These are phyloP conservation scores for Rhododendron ferrugineum DNA, from an alignment of 148 eudicot genomes.

Conservation along the genomic window DNA sequence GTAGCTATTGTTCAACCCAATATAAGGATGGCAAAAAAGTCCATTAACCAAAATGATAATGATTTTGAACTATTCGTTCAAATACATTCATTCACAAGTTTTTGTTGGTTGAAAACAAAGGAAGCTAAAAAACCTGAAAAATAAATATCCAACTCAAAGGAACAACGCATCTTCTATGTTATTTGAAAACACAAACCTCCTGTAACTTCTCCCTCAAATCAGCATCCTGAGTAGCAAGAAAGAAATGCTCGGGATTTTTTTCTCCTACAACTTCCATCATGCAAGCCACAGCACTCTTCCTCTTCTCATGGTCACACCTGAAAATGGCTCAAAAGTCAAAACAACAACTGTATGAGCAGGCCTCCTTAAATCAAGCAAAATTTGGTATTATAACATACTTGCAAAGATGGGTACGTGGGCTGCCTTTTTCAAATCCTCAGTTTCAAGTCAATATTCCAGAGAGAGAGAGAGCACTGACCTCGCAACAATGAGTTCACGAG, in stretches of 20 bases:
- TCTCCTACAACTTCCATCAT: constrained; percentile 60
- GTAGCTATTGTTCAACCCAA: background rate
- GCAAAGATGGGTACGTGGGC: background rate
- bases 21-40: background rate
- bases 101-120: no score
- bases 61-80: no score
- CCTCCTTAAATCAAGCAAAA: background rate
- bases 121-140: background rate
- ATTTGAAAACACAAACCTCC: constrained; percentile 35
- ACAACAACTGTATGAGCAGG: background rate
- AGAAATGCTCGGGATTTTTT: constrained; percentile 79
- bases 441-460: background rate
- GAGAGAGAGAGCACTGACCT: constrained; percentile 43
- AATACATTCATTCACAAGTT: background rate
- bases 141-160: background rate
- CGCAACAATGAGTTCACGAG: constrained; percentile 45
- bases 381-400: no score
- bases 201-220: constrained; percentile 57
- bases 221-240: constrained; percentile 81
- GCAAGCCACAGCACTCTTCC: constrained; percentile 73
- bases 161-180: background rate
- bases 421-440: background rate
- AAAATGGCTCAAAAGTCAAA: constrained; percentile 5
- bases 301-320: constrained; percentile 89
- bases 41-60: background rate